Conservation (phyloP, 306 rosid species). For the Cucumis cinereus region DNA sequence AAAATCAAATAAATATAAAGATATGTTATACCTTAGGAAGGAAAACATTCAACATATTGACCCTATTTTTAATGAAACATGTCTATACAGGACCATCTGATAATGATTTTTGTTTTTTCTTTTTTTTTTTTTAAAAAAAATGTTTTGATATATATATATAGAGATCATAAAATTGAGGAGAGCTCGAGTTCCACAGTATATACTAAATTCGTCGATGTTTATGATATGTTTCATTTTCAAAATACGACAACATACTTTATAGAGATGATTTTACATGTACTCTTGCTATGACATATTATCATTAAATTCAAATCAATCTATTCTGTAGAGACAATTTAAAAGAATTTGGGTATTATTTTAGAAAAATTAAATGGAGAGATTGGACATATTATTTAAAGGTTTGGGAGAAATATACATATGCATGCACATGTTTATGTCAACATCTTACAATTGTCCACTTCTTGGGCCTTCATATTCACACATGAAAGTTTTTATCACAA, state of each 20-base stretch:
- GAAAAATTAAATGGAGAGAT: neutral
- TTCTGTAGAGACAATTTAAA: neutral
- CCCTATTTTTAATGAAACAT: neutral
- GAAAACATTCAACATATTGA: neutral
- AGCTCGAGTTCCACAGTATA: too few species aligned
- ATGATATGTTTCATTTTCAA: neutral
- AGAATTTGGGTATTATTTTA: neutral
- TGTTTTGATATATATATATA: too few species aligned
- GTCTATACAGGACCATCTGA: neutral
- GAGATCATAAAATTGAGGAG: too few species aligned
- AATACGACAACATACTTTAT: neutral
- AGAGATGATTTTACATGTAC: neutral
- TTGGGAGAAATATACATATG: neutral
- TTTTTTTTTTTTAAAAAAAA: too few species aligned
- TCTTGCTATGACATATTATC: neutral
- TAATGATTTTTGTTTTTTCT: neutral
- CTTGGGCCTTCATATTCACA: neutral
- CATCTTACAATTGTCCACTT: neutral
- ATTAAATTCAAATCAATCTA: neutral
- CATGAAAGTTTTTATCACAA: neutral
- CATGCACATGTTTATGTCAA: conserved; percentile 5
- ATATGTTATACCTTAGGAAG: neutral
- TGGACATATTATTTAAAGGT: neutral
- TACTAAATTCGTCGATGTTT: too few species aligned
- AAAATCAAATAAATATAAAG: neutral